These are phyloP conservation scores for Coniochaeta sp. DNA, from an alignment of 2,329 filamentous ascomycete species.

Conservation along the genomic window DNA sequence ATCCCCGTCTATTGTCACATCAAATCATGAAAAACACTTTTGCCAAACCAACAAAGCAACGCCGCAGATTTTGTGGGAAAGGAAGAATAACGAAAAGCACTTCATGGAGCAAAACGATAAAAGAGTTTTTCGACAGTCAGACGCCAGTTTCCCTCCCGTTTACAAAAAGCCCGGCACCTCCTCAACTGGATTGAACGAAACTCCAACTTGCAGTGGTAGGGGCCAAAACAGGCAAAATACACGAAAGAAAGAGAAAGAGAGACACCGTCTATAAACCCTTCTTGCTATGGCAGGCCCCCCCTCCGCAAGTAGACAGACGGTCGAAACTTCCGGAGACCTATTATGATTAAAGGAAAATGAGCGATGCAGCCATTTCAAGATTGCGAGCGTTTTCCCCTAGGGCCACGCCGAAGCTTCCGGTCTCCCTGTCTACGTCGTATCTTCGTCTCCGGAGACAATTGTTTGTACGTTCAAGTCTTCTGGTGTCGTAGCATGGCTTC, in stretches of 20 bases:
- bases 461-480: not conserved
- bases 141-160: not conserved
- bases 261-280: not conserved
- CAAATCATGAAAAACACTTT: not conserved
- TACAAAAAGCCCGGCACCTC: not conserved
- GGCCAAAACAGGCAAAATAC: not conserved
- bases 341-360: not conserved
- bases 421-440: not conserved
- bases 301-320: not conserved
- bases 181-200: not conserved
- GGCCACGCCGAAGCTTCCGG: not conserved
- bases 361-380: not conserved
- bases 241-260: too few species aligned
- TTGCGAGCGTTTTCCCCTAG: not conserved
- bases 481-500: not conserved
- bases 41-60: not conserved
- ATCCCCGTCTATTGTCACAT: not conserved
- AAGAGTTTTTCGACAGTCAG: not conserved
- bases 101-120: not conserved
- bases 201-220: not conserved
- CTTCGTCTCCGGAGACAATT: not conserved
- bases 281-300: not conserved
- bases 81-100: not conserved
- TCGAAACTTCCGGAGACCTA: not conserved
- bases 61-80: not conserved